A percentile compares a stretch with the other conserved stretches of the same genome.
phyloP scores from a whole-genome alignment of 495 filamentous ascomycete genomes.

The Trichoderma reesei region DNA sequence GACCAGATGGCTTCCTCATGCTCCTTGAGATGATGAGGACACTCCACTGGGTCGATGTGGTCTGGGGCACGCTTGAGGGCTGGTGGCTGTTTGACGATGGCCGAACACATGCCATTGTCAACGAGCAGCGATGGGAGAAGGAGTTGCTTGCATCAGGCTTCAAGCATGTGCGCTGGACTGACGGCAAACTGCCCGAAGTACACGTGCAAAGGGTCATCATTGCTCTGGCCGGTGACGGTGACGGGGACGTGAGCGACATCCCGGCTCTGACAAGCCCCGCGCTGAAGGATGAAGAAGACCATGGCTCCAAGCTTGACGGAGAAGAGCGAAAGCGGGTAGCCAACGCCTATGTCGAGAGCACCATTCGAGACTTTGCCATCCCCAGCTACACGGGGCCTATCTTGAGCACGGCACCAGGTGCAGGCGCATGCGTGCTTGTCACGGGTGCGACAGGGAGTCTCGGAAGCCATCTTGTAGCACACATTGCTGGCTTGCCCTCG shows the following conservation, averaged over 20 bases:
- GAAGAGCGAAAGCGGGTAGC: too few species aligned
- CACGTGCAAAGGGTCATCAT: too few species aligned
- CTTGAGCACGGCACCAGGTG: too few species aligned
- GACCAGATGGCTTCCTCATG: slow-evolving; percentile 29
- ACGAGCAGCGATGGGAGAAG: slow-evolving; percentile 24
- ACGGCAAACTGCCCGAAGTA: too few species aligned
- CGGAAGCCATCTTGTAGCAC: slow-evolving; percentile 36
- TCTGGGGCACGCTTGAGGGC: slow-evolving; percentile 41
- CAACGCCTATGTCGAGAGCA: too few species aligned
- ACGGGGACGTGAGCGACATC: too few species aligned
- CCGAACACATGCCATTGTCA: slow-evolving; percentile 24
- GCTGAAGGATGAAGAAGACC: too few species aligned
- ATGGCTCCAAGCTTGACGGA: too few species aligned
- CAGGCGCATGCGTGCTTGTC: slow-evolving; percentile 28
- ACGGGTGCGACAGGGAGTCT: slow-evolving; percentile 45
- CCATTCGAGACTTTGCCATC: too few species aligned
- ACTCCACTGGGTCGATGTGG: slow-evolving; percentile 37
- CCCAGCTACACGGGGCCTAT: too few species aligned
- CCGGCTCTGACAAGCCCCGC: too few species aligned
- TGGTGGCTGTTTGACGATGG: slow-evolving; percentile 44
- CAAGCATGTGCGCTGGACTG: slow-evolving; percentile 24
- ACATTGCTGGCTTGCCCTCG: slow-evolving; percentile 22
- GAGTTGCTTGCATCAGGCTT: slow-evolving; percentile 25
- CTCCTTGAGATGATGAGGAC: slow-evolving; percentile 34
- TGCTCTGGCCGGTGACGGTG: slow-evolving; percentile 18